A percentile compares a stretch with the other conserved stretches of the same genome.
phyloP scores from a whole-genome alignment of 331 rosid species.

The Spiraea crenata region DNA sequence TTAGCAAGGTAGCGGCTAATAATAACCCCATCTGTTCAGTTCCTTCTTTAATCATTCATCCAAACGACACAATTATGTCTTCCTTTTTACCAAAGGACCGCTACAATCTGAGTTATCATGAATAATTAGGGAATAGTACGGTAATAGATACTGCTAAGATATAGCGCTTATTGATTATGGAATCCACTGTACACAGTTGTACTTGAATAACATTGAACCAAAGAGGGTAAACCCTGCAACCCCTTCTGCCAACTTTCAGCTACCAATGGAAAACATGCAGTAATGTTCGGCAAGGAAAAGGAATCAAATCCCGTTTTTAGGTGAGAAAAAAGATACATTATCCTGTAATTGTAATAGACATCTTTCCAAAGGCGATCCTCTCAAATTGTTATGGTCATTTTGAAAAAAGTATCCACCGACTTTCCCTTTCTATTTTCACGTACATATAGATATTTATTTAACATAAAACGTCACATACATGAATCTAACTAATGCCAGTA shows the following conservation, averaged over 20 bases:
- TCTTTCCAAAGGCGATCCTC: background rate
- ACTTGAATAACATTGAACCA: background rate
- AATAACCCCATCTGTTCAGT: constrained; percentile 14
- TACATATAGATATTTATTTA: no score
- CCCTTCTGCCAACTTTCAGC: constrained; percentile 15
- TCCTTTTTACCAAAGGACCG: no score
- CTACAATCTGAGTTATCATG: no score
- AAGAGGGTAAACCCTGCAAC: constrained; percentile 9
- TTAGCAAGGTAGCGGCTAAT: constrained; percentile 26
- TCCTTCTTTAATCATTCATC: background rate
- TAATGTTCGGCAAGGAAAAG: constrained; percentile 5
- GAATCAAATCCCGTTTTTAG: constrained; percentile 27
- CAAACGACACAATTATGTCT: background rate
- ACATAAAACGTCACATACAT: no score
- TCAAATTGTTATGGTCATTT: background rate
- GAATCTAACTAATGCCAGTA: no score
- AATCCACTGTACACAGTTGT: background rate
- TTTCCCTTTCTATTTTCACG: background rate
- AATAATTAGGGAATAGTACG: no score
- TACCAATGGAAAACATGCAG: constrained; percentile 10
- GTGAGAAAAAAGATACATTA: constrained; percentile 18
- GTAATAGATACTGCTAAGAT: no score
- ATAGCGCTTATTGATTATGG: no score
- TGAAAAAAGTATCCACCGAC: background rate
- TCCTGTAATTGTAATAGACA: constrained; percentile 12